Base-by-base conservation (phyloP, 2,329 filamentous ascomycete species). In the Coleophoma cylindrospora region DNA sequence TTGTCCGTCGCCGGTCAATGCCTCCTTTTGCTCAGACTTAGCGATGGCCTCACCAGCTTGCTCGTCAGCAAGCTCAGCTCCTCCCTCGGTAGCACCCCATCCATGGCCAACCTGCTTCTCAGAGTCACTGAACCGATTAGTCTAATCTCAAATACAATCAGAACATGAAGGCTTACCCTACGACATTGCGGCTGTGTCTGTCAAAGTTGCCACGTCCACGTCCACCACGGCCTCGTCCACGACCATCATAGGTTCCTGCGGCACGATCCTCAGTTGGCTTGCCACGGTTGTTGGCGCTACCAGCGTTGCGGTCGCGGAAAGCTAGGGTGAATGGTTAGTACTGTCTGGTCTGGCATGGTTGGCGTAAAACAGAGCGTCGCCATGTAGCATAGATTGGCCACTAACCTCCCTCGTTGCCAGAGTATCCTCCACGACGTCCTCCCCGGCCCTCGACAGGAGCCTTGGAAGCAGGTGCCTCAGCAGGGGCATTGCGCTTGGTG, bases 1-100 rank as follows among this genome's bases (percentile, higher is more conserved):
- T 56, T 65, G 68, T 67, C 70, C 73, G 57, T 76, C 81, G 61
- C 77, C 80, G 40, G 69, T 70, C 47, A 72, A 67, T 49, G 74
- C 79, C 54, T 90, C 87, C 74, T 87, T 90, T 74, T 89, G 81
- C 67, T 97, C 92, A 58, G 79, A 76, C 73, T 89, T 81, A 61
- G 94, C 94, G 62, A 96, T 95, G 63, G 83, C 86, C 70, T 95
- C 91, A 63, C 87, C 94, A 62, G 87, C 90, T 73, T 89, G 83
- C 80, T 97, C 94, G 64, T 97, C 94, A 67, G 87, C 87, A 74
- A 87, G 84, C 75, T 95, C 90, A 66, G 87, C 87, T 56, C 85
- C 76, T 64, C 91, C 94, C 67, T 89, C 87, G 62, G 80, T 79
- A 66, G 82, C 85, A 64, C 92, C 94, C 91, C 92, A 97, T 63